phyloP scores from a whole-genome alignment of 345 rosid species.

The Triadica sebifera region DNA sequence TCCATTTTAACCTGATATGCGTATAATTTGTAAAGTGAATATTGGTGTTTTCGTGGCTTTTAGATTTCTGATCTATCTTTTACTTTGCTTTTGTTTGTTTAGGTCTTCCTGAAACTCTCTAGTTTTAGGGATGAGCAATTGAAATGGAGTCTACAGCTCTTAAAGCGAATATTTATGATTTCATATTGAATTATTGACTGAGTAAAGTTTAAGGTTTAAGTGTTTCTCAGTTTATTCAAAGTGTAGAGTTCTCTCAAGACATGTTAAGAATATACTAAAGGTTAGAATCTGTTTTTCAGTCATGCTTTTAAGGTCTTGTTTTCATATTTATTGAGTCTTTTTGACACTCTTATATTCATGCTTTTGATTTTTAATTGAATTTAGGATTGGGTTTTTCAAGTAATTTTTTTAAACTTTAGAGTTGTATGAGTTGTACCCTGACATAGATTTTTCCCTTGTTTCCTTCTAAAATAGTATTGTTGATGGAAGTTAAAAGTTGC shows the following conservation, averaged over 20 bases:
- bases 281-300: background rate
- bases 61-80: background rate
- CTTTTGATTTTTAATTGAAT: background rate
- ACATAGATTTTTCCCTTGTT: background rate
- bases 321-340: background rate
- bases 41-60: background rate
- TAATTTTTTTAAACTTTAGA: background rate
- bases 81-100: background rate
- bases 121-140: background rate
- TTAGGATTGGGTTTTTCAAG: background rate
- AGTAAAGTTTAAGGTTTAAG: background rate
- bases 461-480: background rate
- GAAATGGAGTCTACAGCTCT: background rate
- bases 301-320: background rate
- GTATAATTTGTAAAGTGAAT: background rate
- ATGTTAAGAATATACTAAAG: background rate
- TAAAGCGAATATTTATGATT: background rate
- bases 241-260: background rate
- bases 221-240: background rate
- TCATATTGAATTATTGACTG: background rate
- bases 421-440: background rate
- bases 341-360: too few species aligned
- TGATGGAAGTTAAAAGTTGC: background rate
- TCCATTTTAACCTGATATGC: background rate
- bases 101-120: background rate